Evolutionary conservation across 176 grass and related monocot genomes (phyloP), one percentile per base, ranked within the genome.

Genomic region (Miscanthus lutarioriparius): DNA sequence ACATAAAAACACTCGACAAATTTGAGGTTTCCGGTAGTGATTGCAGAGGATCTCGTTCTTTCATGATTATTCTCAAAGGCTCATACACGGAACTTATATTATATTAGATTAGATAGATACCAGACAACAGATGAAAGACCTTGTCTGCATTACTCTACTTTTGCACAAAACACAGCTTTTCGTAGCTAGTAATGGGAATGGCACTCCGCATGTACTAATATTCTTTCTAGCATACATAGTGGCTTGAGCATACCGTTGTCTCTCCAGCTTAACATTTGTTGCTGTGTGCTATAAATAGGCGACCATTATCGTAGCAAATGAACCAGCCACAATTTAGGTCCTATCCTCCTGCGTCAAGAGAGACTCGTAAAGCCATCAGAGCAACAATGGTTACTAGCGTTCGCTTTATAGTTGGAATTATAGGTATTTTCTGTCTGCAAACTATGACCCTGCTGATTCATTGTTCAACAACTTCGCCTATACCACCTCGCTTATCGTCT

Each of bases 391-490:
- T 69, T 45, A 38, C 68, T 86, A 84, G 53, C 27, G 8, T 84
- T 11, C 89, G 76, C 20, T 62, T 87, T 26, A 78, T 73, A 43
- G 82, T 84, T 38, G 92, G 92, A 64, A 85, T 91, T 54, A 79
- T 91, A 86, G 89, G 92, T 94, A 79, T 32, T 53, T 65, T 84
- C 8, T 40, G 33, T 73, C 62, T 40, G 64, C 43, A 39, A 47
- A 14, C 41, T 61, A 16, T 4, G 61, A 7, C 28, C 10, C 30
- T 64, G 8, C 53, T 27, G 68, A 32, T 66, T 85, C 35, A 38
- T 64, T 19, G 1, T 53, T 80, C 67, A 58, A 58, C 53, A 58
- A 6, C 37, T 79, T 80, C 35, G 15, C 68, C 22, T 92, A 74
- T 5, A 63, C 15, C 39, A 25, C 32, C 26, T 15, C 63, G 13